phyloP scores from a whole-genome alignment of 2,329 filamentous ascomycete species.

The Ophiostoma sp. region DNA sequence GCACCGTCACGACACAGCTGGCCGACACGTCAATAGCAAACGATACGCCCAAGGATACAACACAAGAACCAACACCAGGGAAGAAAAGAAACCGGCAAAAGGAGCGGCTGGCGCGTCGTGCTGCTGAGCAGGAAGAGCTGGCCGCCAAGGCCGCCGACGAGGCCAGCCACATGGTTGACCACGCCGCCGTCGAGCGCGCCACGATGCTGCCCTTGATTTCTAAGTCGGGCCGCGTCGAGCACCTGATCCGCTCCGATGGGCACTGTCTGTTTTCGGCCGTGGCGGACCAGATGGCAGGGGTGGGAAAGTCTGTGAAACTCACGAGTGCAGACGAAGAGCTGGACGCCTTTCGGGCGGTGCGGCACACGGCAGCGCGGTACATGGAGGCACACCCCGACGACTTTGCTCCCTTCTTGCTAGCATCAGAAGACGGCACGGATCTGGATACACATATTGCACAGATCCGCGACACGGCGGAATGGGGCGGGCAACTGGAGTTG shows the following conservation, averaged over 20 bases:
- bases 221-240: conserved; percentile 65
- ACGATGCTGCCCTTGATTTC: conserved; percentile 69
- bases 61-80: conserved; percentile 23
- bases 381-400: conserved; percentile 74
- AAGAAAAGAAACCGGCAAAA: conserved; percentile 91
- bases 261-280: conserved; percentile 94
- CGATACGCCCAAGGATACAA: conserved; percentile 16
- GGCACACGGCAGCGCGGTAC: conserved; percentile 72
- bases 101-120: conserved; percentile 83
- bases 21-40: conserved; percentile 29
- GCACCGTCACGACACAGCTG: conserved; percentile 19
- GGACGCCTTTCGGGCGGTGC: conserved; percentile 63
- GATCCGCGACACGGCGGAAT: conserved; percentile 86
- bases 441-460: conserved; percentile 70
- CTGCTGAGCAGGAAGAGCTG: conserved; percentile 76
- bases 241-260: conserved; percentile 83
- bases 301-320: conserved; percentile 43
- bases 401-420: conserved; percentile 68
- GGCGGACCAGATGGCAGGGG: conserved; percentile 72
- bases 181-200: conserved; percentile 67
- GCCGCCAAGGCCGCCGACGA: conserved; percentile 70
- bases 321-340: conserved; percentile 34
- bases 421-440: conserved; percentile 39
- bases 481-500: conserved; percentile 92
- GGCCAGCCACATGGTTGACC: conserved; percentile 71